Conservation (phyloP, 768 basidiomycete species). For the Tulasnella sp. region DNA sequence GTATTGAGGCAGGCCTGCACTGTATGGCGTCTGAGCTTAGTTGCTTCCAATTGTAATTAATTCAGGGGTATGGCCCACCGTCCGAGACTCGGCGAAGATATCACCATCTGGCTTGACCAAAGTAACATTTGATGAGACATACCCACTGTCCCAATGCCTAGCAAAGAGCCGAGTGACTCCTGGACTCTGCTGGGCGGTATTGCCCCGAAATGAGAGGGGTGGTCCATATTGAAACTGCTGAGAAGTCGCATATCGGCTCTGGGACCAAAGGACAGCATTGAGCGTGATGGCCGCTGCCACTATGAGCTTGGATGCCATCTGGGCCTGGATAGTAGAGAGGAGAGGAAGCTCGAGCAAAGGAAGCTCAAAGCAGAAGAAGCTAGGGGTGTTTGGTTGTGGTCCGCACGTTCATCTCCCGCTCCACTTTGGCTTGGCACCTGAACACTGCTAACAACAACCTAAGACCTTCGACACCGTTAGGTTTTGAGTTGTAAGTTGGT, state of each 20-base stretch:
- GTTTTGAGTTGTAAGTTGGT: too few relatives aligned
- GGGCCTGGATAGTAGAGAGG: too few relatives aligned
- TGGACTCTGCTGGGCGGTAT: neutral
- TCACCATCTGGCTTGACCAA: neutral
- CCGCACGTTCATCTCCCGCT: too few relatives aligned
- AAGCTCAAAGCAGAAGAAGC: too few relatives aligned
- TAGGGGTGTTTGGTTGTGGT: too few relatives aligned
- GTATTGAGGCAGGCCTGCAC: conserved; percentile 56
- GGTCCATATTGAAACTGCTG: neutral
- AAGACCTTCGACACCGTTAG: too few relatives aligned
- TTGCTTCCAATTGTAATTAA: too few relatives aligned
- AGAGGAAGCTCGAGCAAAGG: too few relatives aligned
- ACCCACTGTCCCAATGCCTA: neutral
- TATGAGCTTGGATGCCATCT: conserved; percentile 33
- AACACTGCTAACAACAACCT: too few relatives aligned
- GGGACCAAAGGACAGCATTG: conserved; percentile 57
- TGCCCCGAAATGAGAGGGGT: neutral
- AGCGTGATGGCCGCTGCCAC: conserved; percentile 43
- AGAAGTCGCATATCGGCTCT: conserved; percentile 23
- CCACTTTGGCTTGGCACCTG: too few relatives aligned
- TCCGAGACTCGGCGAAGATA: neutral
- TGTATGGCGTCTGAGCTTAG: conserved; percentile 23
- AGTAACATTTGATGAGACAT: neutral
- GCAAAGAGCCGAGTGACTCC: neutral
- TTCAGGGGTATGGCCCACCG: neutral